Evolutionary conservation across 176 grass and related monocot species (phyloP), one percentile per base, ranked within the genome.

Genomic region (Paspalum notatum): DNA sequence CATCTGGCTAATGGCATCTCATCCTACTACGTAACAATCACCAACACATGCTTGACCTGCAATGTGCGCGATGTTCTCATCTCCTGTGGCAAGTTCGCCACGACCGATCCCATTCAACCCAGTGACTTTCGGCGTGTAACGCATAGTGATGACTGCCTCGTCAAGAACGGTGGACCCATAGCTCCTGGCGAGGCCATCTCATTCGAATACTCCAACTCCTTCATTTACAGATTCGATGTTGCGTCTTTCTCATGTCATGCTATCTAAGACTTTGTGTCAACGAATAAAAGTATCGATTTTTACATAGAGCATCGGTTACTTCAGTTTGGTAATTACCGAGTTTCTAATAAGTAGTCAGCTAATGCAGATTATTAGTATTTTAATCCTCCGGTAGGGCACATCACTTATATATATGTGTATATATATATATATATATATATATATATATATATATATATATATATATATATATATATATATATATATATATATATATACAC

Each of bases 41-140:
- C 62, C 62, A 66, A 66, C 62, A 66, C 38, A 1, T 66, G 62
- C 62, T 38, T 66, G 27, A 38, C 1, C 37, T 66, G 62, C 62
- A 66, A 32, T 15, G 62, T 66, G 62, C 32, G 62, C 62, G 62
- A 66, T 16, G 62, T 66, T 14, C 62, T 41, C 62, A 38, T 66
- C 37, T 40, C 62, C 62, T 66, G 62, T 38, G 62, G 62, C 16
- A 14, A 66, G 27, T 66, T 66, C 38, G 62, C 62, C 6, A 20
- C 62, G 7, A 66, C 62, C 37, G 62, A 10, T 15, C 37, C 41
- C 62, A 38, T 66, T 38, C 37, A 66, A 14, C 62, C 62, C 16
- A 9, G 16, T 3, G 27, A 8, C 37, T 66, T 66, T 16, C 62
- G 7, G 3, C 62, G 62, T 16, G 16, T 66, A n/a, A n/a, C 8